Conservation (phyloP, 2,329 filamentous ascomycete species). For the Seiridium cupressi region DNA sequence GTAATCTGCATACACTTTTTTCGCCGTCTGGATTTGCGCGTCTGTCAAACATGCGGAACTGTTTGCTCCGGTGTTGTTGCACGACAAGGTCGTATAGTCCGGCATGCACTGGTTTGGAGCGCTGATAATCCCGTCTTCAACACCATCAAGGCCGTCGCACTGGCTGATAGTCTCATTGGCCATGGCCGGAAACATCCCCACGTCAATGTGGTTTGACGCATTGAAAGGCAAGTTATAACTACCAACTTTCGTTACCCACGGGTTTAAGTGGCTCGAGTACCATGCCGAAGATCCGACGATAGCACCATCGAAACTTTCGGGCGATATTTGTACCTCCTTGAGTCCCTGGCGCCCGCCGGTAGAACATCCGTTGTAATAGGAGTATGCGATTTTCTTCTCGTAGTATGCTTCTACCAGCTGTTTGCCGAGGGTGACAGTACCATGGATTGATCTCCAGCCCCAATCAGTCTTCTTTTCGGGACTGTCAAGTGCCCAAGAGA, state of each 20-base stretch:
- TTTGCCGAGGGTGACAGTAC: conserved; percentile 37
- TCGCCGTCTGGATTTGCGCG: conserved; percentile 37
- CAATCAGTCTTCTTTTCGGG: conserved; percentile 14
- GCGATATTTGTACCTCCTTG: conserved; percentile 38
- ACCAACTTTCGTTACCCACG: conserved; percentile 19
- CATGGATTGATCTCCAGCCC: not conserved
- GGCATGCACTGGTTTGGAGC: not conserved
- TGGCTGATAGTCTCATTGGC: not conserved
- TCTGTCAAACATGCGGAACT: not conserved
- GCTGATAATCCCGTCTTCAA: conserved; percentile 6
- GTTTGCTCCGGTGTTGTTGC: not conserved
- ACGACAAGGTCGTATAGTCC: not conserved
- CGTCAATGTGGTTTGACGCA: not conserved
- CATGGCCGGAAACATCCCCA: not conserved
- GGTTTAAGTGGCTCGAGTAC: not conserved
- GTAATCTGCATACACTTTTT: conserved; percentile 32
- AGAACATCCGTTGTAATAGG: conserved; percentile 50
- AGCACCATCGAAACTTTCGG: conserved; percentile 44
- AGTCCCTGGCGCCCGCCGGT: conserved; percentile 52
- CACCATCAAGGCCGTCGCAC: conserved; percentile 6
- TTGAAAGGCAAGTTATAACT: not conserved
- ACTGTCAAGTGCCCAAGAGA: conserved; percentile 22
- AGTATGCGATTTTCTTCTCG: conserved; percentile 31
- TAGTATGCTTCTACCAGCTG: conserved; percentile 40
- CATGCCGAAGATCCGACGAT: conserved; percentile 35